phyloP scores from a whole-genome alignment of 2,329 filamentous ascomycete genomes.

The Xylariales sp. region DNA sequence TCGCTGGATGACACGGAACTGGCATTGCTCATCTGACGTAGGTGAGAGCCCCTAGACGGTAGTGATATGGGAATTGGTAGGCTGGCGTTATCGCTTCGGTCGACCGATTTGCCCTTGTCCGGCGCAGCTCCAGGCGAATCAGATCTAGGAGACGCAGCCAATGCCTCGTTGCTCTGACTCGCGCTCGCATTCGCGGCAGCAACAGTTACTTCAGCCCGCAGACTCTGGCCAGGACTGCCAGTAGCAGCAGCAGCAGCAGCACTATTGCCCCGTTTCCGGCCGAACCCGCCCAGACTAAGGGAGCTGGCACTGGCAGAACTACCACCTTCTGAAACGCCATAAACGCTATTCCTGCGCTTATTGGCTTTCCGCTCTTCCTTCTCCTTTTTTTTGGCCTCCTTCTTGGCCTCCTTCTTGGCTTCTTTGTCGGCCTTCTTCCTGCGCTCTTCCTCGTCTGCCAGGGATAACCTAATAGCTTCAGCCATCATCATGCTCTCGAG shows the following conservation, averaged over 20 bases:
- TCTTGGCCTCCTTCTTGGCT: slow-evolving; percentile 70
- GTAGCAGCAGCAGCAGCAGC: slow-evolving; percentile 38
- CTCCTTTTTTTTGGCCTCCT: slow-evolving; percentile 78
- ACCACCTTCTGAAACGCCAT: slow-evolving; percentile 29
- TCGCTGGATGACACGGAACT: slow-evolving; percentile 79
- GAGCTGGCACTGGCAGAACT: slow-evolving; percentile 58
- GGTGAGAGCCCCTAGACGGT: slow-evolving; percentile 58
- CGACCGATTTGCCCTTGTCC: slow-evolving; percentile 67
- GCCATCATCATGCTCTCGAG: slow-evolving; percentile 98
- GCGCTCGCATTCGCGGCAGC: slow-evolving; percentile 37
- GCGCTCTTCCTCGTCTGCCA: slow-evolving; percentile 93
- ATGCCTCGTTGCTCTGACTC: slow-evolving; percentile 24
- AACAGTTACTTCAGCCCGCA: slow-evolving; percentile 51
- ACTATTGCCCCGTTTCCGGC: slow-evolving; percentile 56
- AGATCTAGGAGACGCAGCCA: slow-evolving; percentile 17
- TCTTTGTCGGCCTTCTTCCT: slow-evolving; percentile 81
- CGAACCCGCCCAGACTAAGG: slow-evolving; percentile 56
- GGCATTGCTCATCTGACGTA: slow-evolving; percentile 80
- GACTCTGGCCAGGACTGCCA: slow-evolving; percentile 40
- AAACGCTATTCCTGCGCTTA: slow-evolving; percentile 52
- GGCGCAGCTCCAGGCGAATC: slow-evolving; percentile 30
- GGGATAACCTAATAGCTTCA: slow-evolving; percentile 85
- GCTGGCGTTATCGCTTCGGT: slow-evolving; percentile 42
- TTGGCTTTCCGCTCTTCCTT: slow-evolving; percentile 78
- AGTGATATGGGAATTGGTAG: slow-evolving; percentile 40